Percentiles rank a stretch among this genome's conserved stretches.
phyloP scores from a whole-genome alignment of 108 stramenopile species.

The Nannochloropsis gaditana region DNA sequence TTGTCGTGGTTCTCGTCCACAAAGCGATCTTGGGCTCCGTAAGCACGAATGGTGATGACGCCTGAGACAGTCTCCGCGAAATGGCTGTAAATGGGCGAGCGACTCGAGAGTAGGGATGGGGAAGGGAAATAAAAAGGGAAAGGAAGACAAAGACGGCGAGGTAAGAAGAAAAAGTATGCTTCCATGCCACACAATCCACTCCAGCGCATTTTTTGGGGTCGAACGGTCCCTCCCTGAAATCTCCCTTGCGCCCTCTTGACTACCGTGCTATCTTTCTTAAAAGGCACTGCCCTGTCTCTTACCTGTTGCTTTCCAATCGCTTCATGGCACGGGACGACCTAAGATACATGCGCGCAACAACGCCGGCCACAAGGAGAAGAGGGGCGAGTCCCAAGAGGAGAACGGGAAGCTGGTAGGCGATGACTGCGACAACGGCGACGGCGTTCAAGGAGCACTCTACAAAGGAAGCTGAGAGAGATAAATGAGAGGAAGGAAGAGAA shows the following conservation, averaged over 20 bases:
- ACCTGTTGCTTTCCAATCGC: not conserved
- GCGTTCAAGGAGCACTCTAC: slow-evolving; percentile 26
- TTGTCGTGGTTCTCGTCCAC: slow-evolving; percentile 56
- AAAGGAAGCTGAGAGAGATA: slow-evolving; percentile 3
- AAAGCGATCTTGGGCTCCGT: slow-evolving; percentile 58
- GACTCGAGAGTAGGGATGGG: not conserved
- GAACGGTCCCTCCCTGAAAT: not conserved
- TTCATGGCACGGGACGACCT: not conserved
- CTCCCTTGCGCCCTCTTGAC: not conserved
- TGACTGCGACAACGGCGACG: slow-evolving; percentile 16
- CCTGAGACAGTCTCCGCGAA: slow-evolving; percentile 90
- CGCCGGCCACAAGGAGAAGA: slow-evolving; percentile 20
- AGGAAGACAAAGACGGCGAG: not conserved
- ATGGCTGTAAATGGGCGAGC: slow-evolving; percentile 85
- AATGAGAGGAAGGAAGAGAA: not conserved
- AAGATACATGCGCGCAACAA: slow-evolving; percentile 20
- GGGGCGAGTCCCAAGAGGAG: slow-evolving; percentile 8
- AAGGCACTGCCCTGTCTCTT: not conserved
- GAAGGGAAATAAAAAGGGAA: too few relatives aligned
- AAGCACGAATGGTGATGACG: slow-evolving; percentile 79
- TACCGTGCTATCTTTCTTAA: not conserved
- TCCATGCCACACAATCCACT: not conserved
- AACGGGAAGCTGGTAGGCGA: slow-evolving; percentile 22
- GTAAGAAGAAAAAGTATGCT: not conserved
- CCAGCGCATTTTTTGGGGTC: not conserved